Conservation (phyloP, 805 yeast species). For the Cephaloascus fragrans region DNA sequence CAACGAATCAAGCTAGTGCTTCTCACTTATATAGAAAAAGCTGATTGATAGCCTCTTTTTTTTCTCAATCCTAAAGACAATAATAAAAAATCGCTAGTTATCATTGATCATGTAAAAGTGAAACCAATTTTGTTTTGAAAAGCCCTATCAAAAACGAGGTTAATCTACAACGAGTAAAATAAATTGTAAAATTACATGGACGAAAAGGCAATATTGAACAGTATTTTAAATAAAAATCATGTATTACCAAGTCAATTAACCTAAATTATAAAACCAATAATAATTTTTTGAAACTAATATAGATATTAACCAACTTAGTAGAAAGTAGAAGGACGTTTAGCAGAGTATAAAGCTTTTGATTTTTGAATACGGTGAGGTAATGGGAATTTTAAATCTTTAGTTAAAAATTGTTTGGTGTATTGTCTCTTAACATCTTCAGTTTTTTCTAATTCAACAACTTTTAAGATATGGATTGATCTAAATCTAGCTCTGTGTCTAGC, state of each 20-base stretch:
- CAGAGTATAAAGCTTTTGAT: constrained; percentile 78
- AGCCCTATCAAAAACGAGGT: too few species aligned
- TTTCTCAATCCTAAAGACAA: too few species aligned
- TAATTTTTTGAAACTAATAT: constrained; percentile 1
- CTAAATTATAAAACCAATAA: background rate
- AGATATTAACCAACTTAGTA: constrained; percentile 45
- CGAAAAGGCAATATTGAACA: too few species aligned
- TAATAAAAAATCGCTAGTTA: too few species aligned
- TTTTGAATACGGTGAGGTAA: constrained; percentile 98
- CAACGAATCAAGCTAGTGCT: constrained; percentile 26
- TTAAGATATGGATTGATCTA: constrained; percentile 98
- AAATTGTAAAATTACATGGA: too few species aligned
- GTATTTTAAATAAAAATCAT: too few species aligned
- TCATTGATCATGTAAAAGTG: too few species aligned
- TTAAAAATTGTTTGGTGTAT: constrained; percentile 94
- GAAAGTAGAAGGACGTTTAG: constrained; percentile 95
- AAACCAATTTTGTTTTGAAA: too few species aligned
- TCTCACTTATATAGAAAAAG: constrained; percentile 10
- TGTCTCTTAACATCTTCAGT: constrained; percentile 98
- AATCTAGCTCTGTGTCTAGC: constrained; percentile 99
- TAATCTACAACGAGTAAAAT: too few species aligned
- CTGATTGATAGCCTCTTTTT: too few species aligned
- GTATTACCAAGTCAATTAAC: background rate
- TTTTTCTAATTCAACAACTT: constrained; percentile 98
- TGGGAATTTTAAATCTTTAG: constrained; percentile 98